Evolutionary conservation across 495 filamentous ascomycete genomes (phyloP).

Genomic region (Echria macrotheca): DNA sequence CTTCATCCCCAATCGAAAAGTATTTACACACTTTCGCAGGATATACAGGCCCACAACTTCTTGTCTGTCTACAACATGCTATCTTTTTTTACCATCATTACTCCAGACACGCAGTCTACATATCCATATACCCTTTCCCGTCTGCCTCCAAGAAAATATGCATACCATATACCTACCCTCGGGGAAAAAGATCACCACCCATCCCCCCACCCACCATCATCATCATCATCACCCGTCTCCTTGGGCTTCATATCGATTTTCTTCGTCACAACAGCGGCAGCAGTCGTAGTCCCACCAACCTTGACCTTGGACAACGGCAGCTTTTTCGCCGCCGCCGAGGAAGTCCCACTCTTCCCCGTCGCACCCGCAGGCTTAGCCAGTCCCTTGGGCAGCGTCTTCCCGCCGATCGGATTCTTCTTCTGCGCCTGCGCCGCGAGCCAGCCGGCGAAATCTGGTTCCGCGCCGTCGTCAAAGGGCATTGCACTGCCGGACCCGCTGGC

Average conservation of each 20-base stretch:
- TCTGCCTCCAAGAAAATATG: background rate
- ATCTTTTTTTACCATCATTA: no score
- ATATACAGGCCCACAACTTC: no score
- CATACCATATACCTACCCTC: no score
- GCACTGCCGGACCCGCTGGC: slow-evolving; percentile 21
- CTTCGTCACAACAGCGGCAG: slow-evolving; percentile 30
- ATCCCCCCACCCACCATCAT: slow-evolving; percentile 63
- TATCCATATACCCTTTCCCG: no score
- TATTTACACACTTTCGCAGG: no score
- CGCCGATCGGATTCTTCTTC: slow-evolving; percentile 52
- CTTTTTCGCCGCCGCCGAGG: slow-evolving; percentile 2
- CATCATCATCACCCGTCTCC: slow-evolving; percentile 51
- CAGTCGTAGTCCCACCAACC: no score
- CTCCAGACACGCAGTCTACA: no score
- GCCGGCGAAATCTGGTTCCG: slow-evolving; percentile 88
- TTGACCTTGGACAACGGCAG: slow-evolving; percentile 4
- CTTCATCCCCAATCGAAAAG: no score
- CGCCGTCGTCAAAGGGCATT: slow-evolving; percentile 68
- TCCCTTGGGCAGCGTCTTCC: slow-evolving; percentile 70
- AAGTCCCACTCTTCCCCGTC: slow-evolving; percentile 15
- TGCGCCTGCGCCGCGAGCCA: slow-evolving; percentile 82
- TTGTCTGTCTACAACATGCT: no score
- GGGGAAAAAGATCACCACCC: no score
- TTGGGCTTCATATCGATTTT: slow-evolving; percentile 52
- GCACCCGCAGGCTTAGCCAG: slow-evolving; percentile 36